Evolutionary conservation across 2,329 filamentous ascomycete species (phyloP).

Genomic region (Aspergillus cejpii): DNA sequence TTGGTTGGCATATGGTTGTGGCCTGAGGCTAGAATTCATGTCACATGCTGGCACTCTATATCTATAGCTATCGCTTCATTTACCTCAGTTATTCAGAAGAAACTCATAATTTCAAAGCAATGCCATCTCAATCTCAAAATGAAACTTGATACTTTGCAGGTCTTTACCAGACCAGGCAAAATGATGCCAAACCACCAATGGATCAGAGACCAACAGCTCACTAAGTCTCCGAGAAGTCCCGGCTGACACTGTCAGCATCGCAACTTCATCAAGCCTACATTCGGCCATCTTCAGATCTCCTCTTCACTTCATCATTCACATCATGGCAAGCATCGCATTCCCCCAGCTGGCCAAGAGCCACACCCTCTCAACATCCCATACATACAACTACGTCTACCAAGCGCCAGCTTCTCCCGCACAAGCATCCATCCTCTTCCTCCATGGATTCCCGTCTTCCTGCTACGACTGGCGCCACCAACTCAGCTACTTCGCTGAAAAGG

Average conservation of each 20-base stretch:
- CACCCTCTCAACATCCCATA: constrained; percentile 12
- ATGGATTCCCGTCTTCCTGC: constrained; percentile 46
- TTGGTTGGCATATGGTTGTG: background rate
- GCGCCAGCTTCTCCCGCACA: constrained; percentile 10
- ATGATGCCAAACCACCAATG: too few species aligned
- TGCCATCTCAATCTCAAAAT: too few species aligned
- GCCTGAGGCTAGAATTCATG: background rate
- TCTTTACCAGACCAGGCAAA: too few species aligned
- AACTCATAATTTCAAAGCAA: too few species aligned
- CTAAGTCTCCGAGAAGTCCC: background rate
- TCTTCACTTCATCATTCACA: background rate
- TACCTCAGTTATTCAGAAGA: too few species aligned
- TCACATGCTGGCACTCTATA: background rate
- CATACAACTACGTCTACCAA: constrained; percentile 28
- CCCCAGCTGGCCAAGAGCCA: constrained; percentile 13
- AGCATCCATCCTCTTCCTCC: constrained; percentile 43
- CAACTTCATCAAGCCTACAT: background rate
- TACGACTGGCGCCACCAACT: constrained; percentile 43
- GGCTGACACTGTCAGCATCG: background rate
- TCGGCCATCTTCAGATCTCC: background rate
- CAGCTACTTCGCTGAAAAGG: constrained; percentile 26
- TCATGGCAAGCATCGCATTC: constrained; percentile 18
- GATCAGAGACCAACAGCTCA: background rate
- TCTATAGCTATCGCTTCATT: too few species aligned
- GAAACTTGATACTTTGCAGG: too few species aligned